Evolutionary conservation across 176 grass and related monocot genomes (phyloP).

Genomic region (Cenchrus purpureus): DNA sequence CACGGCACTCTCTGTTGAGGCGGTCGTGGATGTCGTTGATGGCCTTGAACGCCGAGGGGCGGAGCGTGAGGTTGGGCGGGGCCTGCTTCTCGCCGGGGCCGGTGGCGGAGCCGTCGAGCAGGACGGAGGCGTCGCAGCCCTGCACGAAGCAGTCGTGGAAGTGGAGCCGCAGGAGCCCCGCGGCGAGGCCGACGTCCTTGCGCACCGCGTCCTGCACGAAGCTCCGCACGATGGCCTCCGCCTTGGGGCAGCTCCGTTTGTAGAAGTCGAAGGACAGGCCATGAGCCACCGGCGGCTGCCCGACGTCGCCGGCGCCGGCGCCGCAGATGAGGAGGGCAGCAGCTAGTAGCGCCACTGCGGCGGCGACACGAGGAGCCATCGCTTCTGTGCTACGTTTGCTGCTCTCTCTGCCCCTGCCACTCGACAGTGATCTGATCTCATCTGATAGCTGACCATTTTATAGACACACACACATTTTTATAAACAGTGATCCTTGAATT

Average conservation of each 20-base stretch:
- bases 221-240: conserved; percentile 43
- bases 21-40: no score
- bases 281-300: conserved; percentile 24
- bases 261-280: conserved; percentile 69
- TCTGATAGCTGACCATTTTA: no score
- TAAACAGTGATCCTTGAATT: no score
- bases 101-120: conserved; percentile 59
- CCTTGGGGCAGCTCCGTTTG: conserved; percentile 47
- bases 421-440: no score
- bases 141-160: conserved; percentile 92
- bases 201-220: conserved; percentile 46
- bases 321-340: background rate
- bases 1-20: conserved; percentile 38
- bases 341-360: background rate
- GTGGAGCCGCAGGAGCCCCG: conserved; percentile 66
- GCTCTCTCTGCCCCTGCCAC: no score
- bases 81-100: conserved; percentile 69
- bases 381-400: no score
- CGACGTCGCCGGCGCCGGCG: no score
- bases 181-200: conserved; percentile 59
- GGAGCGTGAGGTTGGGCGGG: conserved; percentile 67
- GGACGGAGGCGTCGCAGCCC: conserved; percentile 79
- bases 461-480: no score
- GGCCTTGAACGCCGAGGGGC: conserved; percentile 63
- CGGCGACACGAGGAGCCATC: no score